A percentile compares a stretch with the other conserved stretches of the same genome.
Evolutionary conservation across 1,139 yeast genomes (phyloP).

Genomic region (Hemisphaericaspora subhashii): DNA sequence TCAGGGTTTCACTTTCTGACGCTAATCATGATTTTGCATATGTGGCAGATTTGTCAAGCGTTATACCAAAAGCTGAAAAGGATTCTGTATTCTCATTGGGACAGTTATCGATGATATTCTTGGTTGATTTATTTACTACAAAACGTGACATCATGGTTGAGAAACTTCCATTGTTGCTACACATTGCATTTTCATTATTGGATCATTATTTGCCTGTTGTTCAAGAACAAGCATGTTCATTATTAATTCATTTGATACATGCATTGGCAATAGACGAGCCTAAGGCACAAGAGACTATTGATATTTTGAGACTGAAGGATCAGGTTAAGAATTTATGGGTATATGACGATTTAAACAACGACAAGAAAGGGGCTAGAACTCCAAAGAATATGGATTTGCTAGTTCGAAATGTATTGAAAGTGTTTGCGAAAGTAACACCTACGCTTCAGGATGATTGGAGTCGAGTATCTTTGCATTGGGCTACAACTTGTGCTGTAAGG

Average conservation of each 20-base stretch:
- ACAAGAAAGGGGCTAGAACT: slow-evolving; percentile 78
- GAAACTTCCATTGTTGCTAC: slow-evolving; percentile 76
- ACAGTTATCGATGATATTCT: slow-evolving; percentile 78
- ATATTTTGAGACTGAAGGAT: slow-evolving; percentile 50
- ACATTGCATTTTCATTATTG: slow-evolving; percentile 71
- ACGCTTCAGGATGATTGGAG: slow-evolving; percentile 82
- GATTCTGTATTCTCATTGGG: slow-evolving; percentile 84
- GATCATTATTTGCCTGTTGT: slow-evolving; percentile 87
- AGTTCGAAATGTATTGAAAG: slow-evolving; percentile 61
- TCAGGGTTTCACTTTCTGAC: slow-evolving; percentile 2
- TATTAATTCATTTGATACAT: slow-evolving; percentile 72
- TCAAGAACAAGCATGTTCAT: slow-evolving; percentile 79
- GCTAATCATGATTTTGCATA: slow-evolving; percentile 52
- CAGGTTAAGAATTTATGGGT: slow-evolving; percentile 59
- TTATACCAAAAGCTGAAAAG: slow-evolving; percentile 59
- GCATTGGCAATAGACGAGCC: slow-evolving; percentile 59
- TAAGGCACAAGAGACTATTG: slow-evolving; percentile 53
- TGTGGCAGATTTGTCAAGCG: slow-evolving; percentile 65
- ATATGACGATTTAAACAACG: slow-evolving; percentile 80
- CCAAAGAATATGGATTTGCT: slow-evolving; percentile 86
- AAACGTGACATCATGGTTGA: slow-evolving; percentile 55
- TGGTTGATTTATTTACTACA: slow-evolving; percentile 75
- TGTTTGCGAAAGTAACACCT: slow-evolving; percentile 51
- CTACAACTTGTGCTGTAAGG: slow-evolving; percentile 95
- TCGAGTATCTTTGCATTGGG: slow-evolving; percentile 83